These are phyloP conservation scores for Boletus reticuloceps DNA, from an alignment of 768 basidiomycete species.

Conservation along the genomic window DNA sequence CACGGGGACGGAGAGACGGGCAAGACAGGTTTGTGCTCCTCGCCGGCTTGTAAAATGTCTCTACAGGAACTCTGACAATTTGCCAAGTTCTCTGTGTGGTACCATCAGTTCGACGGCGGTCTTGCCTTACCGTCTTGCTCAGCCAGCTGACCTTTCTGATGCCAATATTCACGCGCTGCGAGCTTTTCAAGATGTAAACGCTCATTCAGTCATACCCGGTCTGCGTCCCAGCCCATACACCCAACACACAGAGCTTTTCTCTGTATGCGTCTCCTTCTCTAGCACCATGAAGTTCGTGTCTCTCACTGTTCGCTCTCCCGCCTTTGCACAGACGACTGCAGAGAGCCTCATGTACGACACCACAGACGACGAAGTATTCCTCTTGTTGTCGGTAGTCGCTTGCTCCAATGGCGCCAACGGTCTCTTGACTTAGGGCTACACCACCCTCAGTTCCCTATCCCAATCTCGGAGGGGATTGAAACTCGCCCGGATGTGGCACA, in stretches of 20 bases:
- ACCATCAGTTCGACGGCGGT: too few species aligned
- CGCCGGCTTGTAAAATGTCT: too few species aligned
- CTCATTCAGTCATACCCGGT: not conserved
- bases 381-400: slow-evolving; percentile 7
- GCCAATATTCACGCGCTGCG: too few species aligned
- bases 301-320: slow-evolving; percentile 13
- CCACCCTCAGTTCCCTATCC: not conserved
- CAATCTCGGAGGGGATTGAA: slow-evolving; percentile 15
- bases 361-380: slow-evolving; percentile 26
- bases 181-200: slow-evolving; percentile 14
- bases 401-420: not conserved
- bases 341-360: slow-evolving; percentile 29
- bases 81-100: too few species aligned
- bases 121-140: too few species aligned
- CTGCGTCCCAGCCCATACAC: not conserved
- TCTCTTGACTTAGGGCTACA: not conserved
- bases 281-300: slow-evolving; percentile 28
- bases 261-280: not conserved
- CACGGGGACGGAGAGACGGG: too few species aligned
- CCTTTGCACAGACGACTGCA: slow-evolving; percentile 9
- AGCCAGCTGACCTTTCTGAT: too few species aligned
- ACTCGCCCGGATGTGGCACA: slow-evolving; percentile 32
- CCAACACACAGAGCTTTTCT: too few species aligned
- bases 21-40: too few species aligned
- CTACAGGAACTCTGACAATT: too few species aligned